phyloP scores from a whole-genome alignment of 768 basidiomycete genomes.

The Phylloporus arenicola region DNA sequence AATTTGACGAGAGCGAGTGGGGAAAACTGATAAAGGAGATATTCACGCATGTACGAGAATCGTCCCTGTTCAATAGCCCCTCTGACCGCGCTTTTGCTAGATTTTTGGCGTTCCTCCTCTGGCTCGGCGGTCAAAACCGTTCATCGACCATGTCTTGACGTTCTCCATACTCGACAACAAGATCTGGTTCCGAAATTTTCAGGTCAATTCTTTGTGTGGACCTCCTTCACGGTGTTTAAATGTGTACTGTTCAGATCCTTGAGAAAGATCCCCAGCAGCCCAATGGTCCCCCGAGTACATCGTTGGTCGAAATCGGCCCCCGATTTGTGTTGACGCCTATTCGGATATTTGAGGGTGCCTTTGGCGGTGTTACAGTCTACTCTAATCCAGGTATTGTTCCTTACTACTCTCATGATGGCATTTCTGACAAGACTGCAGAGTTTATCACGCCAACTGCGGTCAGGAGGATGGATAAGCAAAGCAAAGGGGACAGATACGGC shows the following conservation, averaged over 20 bases:
- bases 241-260: slow-evolving; percentile 57
- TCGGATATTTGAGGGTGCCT: slow-evolving; percentile 96
- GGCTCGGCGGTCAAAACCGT: slow-evolving; percentile 91
- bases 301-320: slow-evolving; percentile 95
- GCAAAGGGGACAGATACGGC: slow-evolving; percentile 77
- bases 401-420: neutral
- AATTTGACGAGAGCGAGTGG: slow-evolving; percentile 86
- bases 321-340: slow-evolving; percentile 97
- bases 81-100: slow-evolving; percentile 37
- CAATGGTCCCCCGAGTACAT: slow-evolving; percentile 75
- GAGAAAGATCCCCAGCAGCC: slow-evolving; percentile 92
- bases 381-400: slow-evolving; percentile 78
- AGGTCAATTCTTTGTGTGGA: slow-evolving; percentile 46
- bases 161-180: slow-evolving; percentile 95
- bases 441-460: slow-evolving; percentile 86
- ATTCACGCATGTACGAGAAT: slow-evolving; percentile 74
- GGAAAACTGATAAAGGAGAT: slow-evolving; percentile 86
- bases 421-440: slow-evolving; percentile 44
- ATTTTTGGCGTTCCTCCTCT: slow-evolving; percentile 91
- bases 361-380: slow-evolving; percentile 90
- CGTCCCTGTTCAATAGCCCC: neutral
- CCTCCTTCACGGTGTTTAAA: neutral
- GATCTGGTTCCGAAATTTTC: slow-evolving; percentile 99
- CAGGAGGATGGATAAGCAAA: slow-evolving; percentile 62
- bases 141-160: slow-evolving; percentile 95